Base-by-base conservation (phyloP, 2,329 filamentous ascomycete species). In the Colletotrichum gigasporum region DNA sequence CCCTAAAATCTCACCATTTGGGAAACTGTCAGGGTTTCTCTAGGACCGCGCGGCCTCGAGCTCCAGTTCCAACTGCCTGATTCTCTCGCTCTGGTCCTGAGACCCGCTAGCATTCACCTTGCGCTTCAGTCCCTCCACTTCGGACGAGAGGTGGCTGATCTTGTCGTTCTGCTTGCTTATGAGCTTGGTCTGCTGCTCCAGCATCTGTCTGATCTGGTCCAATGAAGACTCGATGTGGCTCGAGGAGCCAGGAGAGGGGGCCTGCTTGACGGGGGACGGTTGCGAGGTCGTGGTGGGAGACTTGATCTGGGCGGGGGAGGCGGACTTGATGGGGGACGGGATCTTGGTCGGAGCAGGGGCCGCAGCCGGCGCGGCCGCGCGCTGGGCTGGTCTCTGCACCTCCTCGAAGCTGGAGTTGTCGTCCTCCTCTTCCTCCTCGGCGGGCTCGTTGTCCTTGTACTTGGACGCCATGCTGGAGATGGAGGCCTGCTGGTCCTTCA, bases 341-440 rank as follows among this genome's bases (percentile, higher is more conserved):
- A 80, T 75, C 72, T 84, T 85, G 34, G 83, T 72, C 9, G 75
- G 75, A 47, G 75, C 71, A 30, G 71, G 67, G 14, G 74, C 70
- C 28, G 56, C 72, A 62, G 72, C 68, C 35, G 74, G 72, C 32
- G 68, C 59, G 42, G 79, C 71, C 20, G 80, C 80, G 47, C 91
- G 90, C 70, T 92, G 90, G 10, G 87, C 80, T 18, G 93, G 92
- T 74, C 93, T 93, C 30, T 90, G 78, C 30, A 96, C 85, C 74
- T 97, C 93, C 74, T 97, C 94, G 69, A 97, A 97, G 79, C 90
- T 93, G 1, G 92, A 95, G 26, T 86, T 85, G 62, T 92, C 90
- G 47, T 90, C 88, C 16, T 87, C 83, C 2, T 85, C 84, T 1
- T 87, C 85, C n/a, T 86, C 86, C 6, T 73, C 72, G 1, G 89